A percentile compares a stretch with the other conserved stretches of the same genome.
These are phyloP conservation scores for Penicillium tannophilum DNA, from an alignment of 495 filamentous ascomycete species.

Conservation along the genomic window DNA sequence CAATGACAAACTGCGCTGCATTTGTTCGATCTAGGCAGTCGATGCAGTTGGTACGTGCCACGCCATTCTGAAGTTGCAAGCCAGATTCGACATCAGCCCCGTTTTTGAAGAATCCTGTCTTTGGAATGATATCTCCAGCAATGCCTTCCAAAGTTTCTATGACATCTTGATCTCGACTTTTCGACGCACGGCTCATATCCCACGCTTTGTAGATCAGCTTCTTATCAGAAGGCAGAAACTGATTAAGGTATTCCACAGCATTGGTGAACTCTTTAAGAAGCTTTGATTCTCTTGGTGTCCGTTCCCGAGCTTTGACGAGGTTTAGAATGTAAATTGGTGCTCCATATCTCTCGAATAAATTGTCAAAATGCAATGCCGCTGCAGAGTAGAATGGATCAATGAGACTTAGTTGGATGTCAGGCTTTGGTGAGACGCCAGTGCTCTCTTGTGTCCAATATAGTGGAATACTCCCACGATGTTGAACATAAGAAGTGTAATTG, in stretches of 20 bases:
- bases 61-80: slow-evolving; percentile 81
- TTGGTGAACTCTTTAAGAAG: slow-evolving; percentile 84
- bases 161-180: slow-evolving; percentile 93
- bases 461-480: slow-evolving; percentile 95
- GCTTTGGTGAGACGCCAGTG: slow-evolving; percentile 92
- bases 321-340: slow-evolving; percentile 91
- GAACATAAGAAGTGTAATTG: slow-evolving; percentile 92
- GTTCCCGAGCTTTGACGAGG: slow-evolving; percentile 85
- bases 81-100: slow-evolving; percentile 65
- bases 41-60: slow-evolving; percentile 95
- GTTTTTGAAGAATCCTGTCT: slow-evolving; percentile 94
- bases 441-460: slow-evolving; percentile 98
- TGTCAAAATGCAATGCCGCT: slow-evolving; percentile 96
- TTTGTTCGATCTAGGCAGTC: slow-evolving; percentile 97
- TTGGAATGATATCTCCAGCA: slow-evolving; percentile 79
- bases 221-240: slow-evolving; percentile 81
- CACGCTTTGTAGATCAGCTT: slow-evolving; percentile 92
- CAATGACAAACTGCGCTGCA: slow-evolving; percentile 96
- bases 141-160: slow-evolving; percentile 89
- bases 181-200: slow-evolving; percentile 97
- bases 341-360: slow-evolving; percentile 92
- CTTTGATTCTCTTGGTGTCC: slow-evolving; percentile 91
- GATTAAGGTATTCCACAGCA: slow-evolving; percentile 90
- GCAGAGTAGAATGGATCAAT: slow-evolving; percentile 94
- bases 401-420: slow-evolving; percentile 90